Conservation (phyloP, 768 basidiomycete genomes). For the Pleurotus pulmonarius region DNA sequence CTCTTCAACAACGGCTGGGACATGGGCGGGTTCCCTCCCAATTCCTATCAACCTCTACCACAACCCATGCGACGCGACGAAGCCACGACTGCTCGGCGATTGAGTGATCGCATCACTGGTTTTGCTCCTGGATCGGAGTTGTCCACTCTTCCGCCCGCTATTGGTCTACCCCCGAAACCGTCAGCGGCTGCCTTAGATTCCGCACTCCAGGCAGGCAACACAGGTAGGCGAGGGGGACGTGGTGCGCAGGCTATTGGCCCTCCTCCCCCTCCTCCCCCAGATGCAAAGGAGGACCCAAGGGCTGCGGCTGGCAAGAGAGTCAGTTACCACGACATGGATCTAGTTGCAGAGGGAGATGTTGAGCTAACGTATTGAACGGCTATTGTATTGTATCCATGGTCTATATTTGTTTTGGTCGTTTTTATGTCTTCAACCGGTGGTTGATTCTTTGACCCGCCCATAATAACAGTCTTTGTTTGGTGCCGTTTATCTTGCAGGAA, state of each 20-base stretch:
- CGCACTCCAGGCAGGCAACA: slow-evolving; percentile 48
- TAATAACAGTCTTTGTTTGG: neutral
- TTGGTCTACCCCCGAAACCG: slow-evolving; percentile 81
- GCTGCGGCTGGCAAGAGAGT: slow-evolving; percentile 86
- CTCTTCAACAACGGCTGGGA: slow-evolving; percentile 43
- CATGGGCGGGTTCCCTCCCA: slow-evolving; percentile 34
- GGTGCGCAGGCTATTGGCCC: slow-evolving; percentile 43
- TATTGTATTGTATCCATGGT: no score
- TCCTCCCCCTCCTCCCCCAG: slow-evolving; percentile 78
- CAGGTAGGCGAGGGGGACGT: slow-evolving; percentile 31
- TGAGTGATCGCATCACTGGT: slow-evolving; percentile 82
- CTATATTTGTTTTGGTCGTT: no score
- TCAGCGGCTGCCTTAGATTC: slow-evolving; percentile 48
- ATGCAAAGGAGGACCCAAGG: slow-evolving; percentile 90
- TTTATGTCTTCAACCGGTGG: no score
- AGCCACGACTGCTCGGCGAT: slow-evolving; percentile 51
- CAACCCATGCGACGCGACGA: slow-evolving; percentile 55
- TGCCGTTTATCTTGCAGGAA: neutral
- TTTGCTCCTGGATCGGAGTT: slow-evolving; percentile 47
- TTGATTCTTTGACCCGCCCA: no score
- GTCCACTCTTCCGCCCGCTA: slow-evolving; percentile 53
- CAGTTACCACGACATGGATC: slow-evolving; percentile 95
- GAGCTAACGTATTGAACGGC: slow-evolving; percentile 32
- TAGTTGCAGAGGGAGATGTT: slow-evolving; percentile 69
- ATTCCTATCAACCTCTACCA: slow-evolving; percentile 33